phyloP scores from a whole-genome alignment of 1,284 basidiomycete genomes.

The Agaricales sp. region DNA sequence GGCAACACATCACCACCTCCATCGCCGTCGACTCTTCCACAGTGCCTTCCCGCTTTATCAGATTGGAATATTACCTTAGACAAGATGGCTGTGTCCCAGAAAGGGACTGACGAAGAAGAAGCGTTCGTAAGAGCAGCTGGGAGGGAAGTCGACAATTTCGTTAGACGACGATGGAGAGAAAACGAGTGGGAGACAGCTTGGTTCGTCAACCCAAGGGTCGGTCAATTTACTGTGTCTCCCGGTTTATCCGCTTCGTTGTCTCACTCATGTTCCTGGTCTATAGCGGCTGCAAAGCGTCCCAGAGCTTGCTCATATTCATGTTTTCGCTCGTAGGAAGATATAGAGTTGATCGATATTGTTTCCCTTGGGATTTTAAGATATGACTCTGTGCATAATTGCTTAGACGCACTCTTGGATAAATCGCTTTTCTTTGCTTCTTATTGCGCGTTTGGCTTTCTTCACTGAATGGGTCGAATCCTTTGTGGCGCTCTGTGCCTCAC shows the following conservation, averaged over 20 bases:
- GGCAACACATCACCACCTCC: slow-evolving; percentile 48
- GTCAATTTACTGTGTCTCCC: slow-evolving; percentile 16
- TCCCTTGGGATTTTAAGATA: too few species aligned
- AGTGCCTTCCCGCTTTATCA: slow-evolving; percentile 45
- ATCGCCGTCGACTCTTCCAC: slow-evolving; percentile 47
- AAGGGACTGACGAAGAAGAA: slow-evolving; percentile 42
- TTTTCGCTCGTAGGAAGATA: slow-evolving; percentile 57
- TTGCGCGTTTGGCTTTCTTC: too few species aligned
- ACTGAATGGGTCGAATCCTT: too few species aligned
- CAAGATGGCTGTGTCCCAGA: slow-evolving; percentile 38
- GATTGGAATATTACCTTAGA: slow-evolving; percentile 63
- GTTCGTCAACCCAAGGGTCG: slow-evolving; percentile 78
- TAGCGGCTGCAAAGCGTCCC: slow-evolving; percentile 73
- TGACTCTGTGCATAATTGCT: too few species aligned
- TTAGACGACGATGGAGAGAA: slow-evolving; percentile 54
- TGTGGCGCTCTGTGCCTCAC: too few species aligned
- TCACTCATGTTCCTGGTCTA: slow-evolving; percentile 6
- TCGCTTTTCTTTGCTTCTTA: too few species aligned
- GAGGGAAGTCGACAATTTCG: slow-evolving; percentile 48
- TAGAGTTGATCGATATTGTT: too few species aligned
- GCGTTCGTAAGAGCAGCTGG: slow-evolving; percentile 39
- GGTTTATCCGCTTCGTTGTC: not conserved
- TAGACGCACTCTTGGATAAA: too few species aligned
- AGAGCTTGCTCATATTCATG: slow-evolving; percentile 70
- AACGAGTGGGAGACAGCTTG: slow-evolving; percentile 73